Evolutionary conservation across 371 early-diverging fungal genomes (phyloP).

Genomic region (Mortierella sp.): DNA sequence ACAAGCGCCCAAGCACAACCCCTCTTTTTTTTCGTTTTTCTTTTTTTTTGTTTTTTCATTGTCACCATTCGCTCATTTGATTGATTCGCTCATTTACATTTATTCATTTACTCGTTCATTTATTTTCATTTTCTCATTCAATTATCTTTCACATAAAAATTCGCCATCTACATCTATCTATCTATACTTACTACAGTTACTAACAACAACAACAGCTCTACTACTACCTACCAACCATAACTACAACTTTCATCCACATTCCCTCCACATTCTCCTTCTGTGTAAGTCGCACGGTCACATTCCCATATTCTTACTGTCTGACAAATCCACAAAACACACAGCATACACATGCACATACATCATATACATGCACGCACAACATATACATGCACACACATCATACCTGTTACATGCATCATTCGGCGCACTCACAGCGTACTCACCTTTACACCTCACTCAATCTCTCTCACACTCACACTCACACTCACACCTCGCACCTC

Average conservation of each 20-base stretch:
- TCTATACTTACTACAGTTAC: background rate
- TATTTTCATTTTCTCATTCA: background rate
- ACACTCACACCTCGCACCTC: too few relatives aligned
- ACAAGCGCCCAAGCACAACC: background rate
- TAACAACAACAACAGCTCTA: too few relatives aligned
- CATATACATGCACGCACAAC: conserved; percentile 3
- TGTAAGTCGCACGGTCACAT: conserved; percentile 5
- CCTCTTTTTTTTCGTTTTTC: background rate
- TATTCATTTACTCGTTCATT: background rate
- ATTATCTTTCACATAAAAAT: background rate
- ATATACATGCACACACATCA: background rate
- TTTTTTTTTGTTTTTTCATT: background rate
- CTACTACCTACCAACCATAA: background rate
- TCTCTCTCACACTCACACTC: too few relatives aligned
- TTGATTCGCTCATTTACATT: background rate
- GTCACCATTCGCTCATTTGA: background rate
- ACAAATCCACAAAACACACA: conserved; percentile 2
- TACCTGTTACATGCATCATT: background rate
- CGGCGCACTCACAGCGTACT: background rate
- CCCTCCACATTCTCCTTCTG: background rate
- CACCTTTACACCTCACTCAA: too few relatives aligned
- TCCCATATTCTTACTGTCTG: background rate
- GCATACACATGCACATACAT: background rate
- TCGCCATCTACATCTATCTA: background rate
- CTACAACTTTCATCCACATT: background rate